These are phyloP conservation scores for Neurospora cerealis DNA, from an alignment of 495 filamentous ascomycete species.

Conservation along the genomic window DNA sequence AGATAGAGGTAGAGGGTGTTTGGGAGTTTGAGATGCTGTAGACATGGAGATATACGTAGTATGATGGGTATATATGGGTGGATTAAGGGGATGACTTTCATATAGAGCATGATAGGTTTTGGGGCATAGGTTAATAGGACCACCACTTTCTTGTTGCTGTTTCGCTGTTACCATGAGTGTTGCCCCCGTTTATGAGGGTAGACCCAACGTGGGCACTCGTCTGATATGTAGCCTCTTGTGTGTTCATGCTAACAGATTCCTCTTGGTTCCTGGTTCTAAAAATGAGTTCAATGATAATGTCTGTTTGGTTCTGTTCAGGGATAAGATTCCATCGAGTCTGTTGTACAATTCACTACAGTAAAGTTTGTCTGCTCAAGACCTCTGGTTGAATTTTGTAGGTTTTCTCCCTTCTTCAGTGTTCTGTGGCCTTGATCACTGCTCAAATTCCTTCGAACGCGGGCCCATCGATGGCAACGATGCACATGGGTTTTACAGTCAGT, in stretches of 20 bases:
- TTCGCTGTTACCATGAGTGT: background rate
- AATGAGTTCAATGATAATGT: too few relatives aligned
- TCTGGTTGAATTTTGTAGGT: too few relatives aligned
- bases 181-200: background rate
- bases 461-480: too few relatives aligned
- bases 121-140: background rate
- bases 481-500: too few relatives aligned
- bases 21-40: background rate
- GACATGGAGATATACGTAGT: background rate
- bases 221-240: background rate
- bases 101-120: background rate
- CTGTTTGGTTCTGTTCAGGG: too few relatives aligned
- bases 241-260: background rate
- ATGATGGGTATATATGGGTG: background rate
- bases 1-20: background rate
- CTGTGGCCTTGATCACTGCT: too few relatives aligned
- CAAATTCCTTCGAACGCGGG: too few relatives aligned
- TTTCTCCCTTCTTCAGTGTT: too few relatives aligned
- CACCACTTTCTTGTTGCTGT: background rate
- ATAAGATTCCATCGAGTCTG: too few relatives aligned
- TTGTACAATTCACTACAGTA: too few relatives aligned
- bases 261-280: too few relatives aligned
- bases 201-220: background rate
- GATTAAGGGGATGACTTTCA: background rate
- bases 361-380: too few relatives aligned